A percentile compares a stretch with the other conserved stretches of the same genome.
phyloP scores from a whole-genome alignment of 148 eudicot species.

The Camellia granthamiana region DNA sequence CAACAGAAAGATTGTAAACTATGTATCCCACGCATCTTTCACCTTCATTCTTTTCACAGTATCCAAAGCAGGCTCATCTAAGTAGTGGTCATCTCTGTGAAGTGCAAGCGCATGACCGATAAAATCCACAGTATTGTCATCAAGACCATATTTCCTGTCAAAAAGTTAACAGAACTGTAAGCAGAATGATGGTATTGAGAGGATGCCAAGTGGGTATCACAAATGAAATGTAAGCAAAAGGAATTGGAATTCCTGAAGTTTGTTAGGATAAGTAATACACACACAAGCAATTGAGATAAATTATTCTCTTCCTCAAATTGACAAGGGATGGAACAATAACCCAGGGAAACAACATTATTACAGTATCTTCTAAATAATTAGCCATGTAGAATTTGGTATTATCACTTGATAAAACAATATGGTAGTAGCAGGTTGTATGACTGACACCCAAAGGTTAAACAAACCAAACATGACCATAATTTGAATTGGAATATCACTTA shows the following conservation, averaged over 20 bases:
- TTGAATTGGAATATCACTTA: background rate
- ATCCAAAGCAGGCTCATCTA: constrained; percentile 81
- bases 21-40: constrained; percentile 7
- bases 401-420: background rate
- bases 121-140: constrained; percentile 87
- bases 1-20: background rate
- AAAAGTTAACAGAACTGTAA: constrained; percentile 3
- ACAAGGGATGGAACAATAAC: background rate
- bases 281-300: background rate
- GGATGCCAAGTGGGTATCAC: background rate
- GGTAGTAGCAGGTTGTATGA: background rate
- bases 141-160: constrained; percentile 89
- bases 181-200: background rate
- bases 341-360: background rate
- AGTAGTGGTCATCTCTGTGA: constrained; percentile 86
- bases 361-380: background rate
- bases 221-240: background rate
- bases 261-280: background rate
- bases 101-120: constrained; percentile 95
- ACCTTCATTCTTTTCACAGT: constrained; percentile 98
- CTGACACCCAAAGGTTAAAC: background rate
- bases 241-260: background rate
- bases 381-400: background rate
- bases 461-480: background rate
- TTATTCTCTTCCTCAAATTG: background rate